Evolutionary conservation across 2,329 filamentous ascomycete genomes (phyloP), one percentile per base, ranked within the genome.

Genomic region (Zarea fungicola): DNA sequence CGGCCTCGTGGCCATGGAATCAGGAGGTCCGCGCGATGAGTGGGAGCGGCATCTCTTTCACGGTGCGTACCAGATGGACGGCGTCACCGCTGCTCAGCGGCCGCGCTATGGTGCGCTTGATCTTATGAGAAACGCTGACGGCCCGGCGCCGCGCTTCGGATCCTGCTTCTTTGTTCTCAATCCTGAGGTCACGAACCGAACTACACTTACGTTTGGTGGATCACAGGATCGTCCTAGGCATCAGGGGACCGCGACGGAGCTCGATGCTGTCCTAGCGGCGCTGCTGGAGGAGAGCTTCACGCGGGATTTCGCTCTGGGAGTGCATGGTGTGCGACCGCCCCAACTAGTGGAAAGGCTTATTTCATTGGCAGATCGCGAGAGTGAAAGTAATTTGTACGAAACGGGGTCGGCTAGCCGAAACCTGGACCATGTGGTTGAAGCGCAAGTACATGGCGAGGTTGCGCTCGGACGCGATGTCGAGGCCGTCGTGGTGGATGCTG

Each of bases 71-170:
- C 40, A 40, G 11, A 23, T 18, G 18, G 31, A 25, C 25, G 36
- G 26, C 5, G 32, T 42, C 31, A 44, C 34, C 3, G 36, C 44
- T 6, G 36, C 44, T 6, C 41, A 50, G 10, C 44, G 55, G 14
- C 55, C 55, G 16, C 55, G 56, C 21, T 57, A 57, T 34, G 54
- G 56, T 6, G 56, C 55, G 10, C 29, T 58, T 13, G 53, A 56
- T 36, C 42, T 58, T 8, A 51, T 52, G 48, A 36, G 50, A 25
- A 48, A 37, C 26, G 47, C 54, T 5, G 54, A 56, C 14, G 54
- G 56, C 8, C 54, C 54, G 11, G 52, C 55, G 2, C 49, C 51
- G 10, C 50, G 55, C 6, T 57, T 57, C 23, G 55, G 56, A 2
- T 57, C 54, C 2, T 54, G 52, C 36, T 58, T 49, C 23, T 52